Evolutionary conservation across 2,329 filamentous ascomycete genomes (phyloP).

Genomic region (Arachnomyces sp.): DNA sequence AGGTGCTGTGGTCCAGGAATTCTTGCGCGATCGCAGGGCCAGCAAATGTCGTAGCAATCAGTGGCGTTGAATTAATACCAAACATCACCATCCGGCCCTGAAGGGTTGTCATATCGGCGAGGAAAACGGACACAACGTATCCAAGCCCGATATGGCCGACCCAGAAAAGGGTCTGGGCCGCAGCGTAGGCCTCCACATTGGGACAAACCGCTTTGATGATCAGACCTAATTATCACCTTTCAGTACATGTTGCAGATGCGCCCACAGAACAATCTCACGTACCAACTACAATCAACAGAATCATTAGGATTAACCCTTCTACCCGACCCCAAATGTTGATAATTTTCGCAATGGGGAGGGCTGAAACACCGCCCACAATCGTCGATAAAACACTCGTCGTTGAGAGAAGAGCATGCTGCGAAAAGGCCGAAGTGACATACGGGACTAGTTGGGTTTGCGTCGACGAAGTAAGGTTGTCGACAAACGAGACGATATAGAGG

Average conservation of each 20-base stretch:
- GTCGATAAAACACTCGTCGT: conserved; percentile 49
- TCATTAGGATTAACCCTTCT: conserved; percentile 42
- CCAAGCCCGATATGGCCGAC: conserved; percentile 50
- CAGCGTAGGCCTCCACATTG: conserved; percentile 55
- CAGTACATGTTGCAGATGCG: conserved; percentile 40
- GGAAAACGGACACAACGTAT: conserved; percentile 52
- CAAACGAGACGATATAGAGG: conserved; percentile 3
- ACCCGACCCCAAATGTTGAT: conserved; percentile 57
- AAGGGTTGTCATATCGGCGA: conserved; percentile 56
- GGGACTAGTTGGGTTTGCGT: conserved; percentile 17
- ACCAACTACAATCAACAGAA: conserved; percentile 34
- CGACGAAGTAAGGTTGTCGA: conserved; percentile 1
- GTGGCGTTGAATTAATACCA: conserved; percentile 53
- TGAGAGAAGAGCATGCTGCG: conserved; percentile 17
- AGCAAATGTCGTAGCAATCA: conserved; percentile 54
- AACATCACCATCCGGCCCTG: conserved; percentile 55
- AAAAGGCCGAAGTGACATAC: too few relatives aligned
- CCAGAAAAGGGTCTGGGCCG: conserved; percentile 56
- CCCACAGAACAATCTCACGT: conserved; percentile 53
- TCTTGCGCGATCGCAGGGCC: conserved; percentile 48
- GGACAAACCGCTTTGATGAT: conserved; percentile 56
- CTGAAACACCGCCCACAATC: conserved; percentile 51
- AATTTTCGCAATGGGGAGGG: conserved; percentile 56
- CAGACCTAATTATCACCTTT: conserved; percentile 42
- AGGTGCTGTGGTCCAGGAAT: conserved; percentile 42